Conservation (phyloP, 2,329 filamentous ascomycete species). For the Coniochaeta ligniaria region DNA sequence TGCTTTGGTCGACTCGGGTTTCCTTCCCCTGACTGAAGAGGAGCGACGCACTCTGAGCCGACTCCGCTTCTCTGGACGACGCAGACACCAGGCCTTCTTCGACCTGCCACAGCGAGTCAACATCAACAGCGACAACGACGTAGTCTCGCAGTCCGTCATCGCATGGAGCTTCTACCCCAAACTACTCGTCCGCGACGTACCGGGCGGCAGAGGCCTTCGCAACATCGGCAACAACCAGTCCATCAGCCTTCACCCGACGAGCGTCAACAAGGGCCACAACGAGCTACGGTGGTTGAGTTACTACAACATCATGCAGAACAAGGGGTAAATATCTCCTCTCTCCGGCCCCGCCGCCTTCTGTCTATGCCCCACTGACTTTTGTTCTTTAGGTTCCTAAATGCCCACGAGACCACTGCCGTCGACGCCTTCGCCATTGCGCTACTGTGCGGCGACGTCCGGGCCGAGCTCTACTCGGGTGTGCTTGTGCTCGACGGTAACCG, state of each 20-base stretch:
- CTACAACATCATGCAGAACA: slow-evolving; percentile 95
- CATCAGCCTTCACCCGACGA: slow-evolving; percentile 80
- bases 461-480: slow-evolving; percentile 84
- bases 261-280: slow-evolving; percentile 70
- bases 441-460: slow-evolving; percentile 81
- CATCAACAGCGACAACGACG: slow-evolving; percentile 70
- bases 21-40: slow-evolving; percentile 66
- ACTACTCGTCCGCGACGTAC: slow-evolving; percentile 70
- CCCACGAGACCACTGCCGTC: slow-evolving; percentile 77
- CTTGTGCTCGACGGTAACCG: slow-evolving; percentile 83
- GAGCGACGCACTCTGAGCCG: slow-evolving; percentile 65
- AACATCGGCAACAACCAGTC: slow-evolving; percentile 91
- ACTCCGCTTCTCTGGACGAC: slow-evolving; percentile 56
- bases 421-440: slow-evolving; percentile 79
- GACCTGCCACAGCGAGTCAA: slow-evolving; percentile 71
- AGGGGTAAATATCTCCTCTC: slow-evolving; percentile 46
- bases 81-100: slow-evolving; percentile 66
- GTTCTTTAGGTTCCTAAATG: slow-evolving; percentile 64
- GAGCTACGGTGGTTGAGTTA: slow-evolving; percentile 81
- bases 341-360: not conserved
- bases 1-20: slow-evolving; percentile 77
- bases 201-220: slow-evolving; percentile 66
- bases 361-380: slow-evolving; percentile 12
- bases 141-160: slow-evolving; percentile 73
- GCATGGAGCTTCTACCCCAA: slow-evolving; percentile 97